Evolutionary conservation across 2,329 filamentous ascomycete species (phyloP).

Genomic region (Claviceps africana): DNA sequence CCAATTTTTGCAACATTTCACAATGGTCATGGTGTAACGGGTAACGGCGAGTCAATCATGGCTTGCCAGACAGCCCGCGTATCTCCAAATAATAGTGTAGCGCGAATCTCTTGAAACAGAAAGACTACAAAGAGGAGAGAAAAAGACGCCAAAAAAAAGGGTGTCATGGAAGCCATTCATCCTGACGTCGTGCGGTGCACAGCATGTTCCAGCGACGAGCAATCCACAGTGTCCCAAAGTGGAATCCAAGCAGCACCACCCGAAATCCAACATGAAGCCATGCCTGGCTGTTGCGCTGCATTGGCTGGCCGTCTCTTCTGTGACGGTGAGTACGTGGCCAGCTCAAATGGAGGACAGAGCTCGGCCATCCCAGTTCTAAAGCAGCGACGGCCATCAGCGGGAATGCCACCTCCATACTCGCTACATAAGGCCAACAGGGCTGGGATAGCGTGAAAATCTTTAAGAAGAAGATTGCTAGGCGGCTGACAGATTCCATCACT

Average conservation of each 20-base stretch:
- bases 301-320: not conserved
- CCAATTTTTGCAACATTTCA: not conserved
- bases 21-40: not conserved
- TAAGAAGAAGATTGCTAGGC: slow-evolving; percentile 48
- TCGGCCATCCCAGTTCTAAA: slow-evolving; percentile 42
- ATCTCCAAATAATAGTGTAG: not conserved
- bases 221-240: slow-evolving; percentile 22
- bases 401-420: slow-evolving; percentile 49
- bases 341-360: slow-evolving; percentile 3
- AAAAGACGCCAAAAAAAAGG: not conserved
- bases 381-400: slow-evolving; percentile 56
- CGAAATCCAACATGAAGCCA: slow-evolving; percentile 16
- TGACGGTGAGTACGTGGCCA: not conserved
- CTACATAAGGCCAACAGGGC: slow-evolving; percentile 58
- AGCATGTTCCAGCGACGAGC: slow-evolving; percentile 20
- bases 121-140: not conserved
- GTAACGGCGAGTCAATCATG: not conserved
- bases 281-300: not conserved
- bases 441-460: slow-evolving; percentile 54
- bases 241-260: slow-evolving; percentile 18
- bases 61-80: not conserved
- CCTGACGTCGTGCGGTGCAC: slow-evolving; percentile 15
- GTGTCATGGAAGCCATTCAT: slow-evolving; percentile 17
- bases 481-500: slow-evolving; percentile 23
- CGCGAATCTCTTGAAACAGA: not conserved